These are phyloP conservation scores for Cicer bijugum DNA, from an alignment of 306 rosid species.

Conservation along the genomic window DNA sequence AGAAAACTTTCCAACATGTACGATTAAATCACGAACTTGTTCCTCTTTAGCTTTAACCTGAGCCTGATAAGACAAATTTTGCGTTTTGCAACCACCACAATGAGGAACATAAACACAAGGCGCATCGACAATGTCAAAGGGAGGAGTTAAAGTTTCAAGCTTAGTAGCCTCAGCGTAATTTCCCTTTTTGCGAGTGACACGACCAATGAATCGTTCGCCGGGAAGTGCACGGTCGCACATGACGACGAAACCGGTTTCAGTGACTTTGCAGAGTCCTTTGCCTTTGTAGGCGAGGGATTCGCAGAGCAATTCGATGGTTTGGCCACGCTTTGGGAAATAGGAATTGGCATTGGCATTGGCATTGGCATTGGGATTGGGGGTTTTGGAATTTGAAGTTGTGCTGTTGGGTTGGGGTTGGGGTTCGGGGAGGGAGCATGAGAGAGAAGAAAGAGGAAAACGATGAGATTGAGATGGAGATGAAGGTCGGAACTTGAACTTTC, in stretches of 20 bases:
- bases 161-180: conserved; percentile 89
- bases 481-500: conserved; percentile 47
- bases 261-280: conserved; percentile 85
- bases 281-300: conserved; percentile 89
- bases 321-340: conserved; percentile 87
- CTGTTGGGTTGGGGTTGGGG: conserved; percentile 41
- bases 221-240: conserved; percentile 94
- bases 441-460: conserved; percentile 47
- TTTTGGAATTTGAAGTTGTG: conserved; percentile 29
- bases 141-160: conserved; percentile 80
- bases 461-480: conserved; percentile 44
- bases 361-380: neutral
- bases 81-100: conserved; percentile 96
- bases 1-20: conserved; percentile 76
- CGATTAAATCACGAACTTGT: conserved; percentile 77
- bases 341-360: conserved; percentile 37
- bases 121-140: conserved; percentile 73
- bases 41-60: conserved; percentile 85
- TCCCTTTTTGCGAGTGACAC: conserved; percentile 81
- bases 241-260: conserved; percentile 78
- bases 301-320: conserved; percentile 78
- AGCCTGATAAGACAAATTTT: conserved; percentile 78
- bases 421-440: conserved; percentile 43
- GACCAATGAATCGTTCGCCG: conserved; percentile 90
- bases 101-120: conserved; percentile 89